phyloP scores from a whole-genome alignment of 1,284 basidiomycete genomes.

The Cryptococcus sp. region DNA sequence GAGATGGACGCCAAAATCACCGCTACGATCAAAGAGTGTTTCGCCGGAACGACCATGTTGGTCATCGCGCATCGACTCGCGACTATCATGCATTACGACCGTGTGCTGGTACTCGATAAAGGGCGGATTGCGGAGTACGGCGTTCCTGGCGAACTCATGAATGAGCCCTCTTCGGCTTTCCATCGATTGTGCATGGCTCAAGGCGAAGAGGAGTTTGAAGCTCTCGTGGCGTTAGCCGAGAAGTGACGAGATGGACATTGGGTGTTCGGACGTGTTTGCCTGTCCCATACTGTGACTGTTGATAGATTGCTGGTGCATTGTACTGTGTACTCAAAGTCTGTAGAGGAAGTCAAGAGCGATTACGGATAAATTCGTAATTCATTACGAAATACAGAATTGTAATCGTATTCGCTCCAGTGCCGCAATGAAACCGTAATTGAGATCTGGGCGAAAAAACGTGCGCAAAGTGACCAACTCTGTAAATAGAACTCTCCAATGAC shows the following conservation, averaged over 20 bases:
- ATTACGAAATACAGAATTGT: no score
- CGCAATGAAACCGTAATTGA: no score
- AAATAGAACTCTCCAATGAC: no score
- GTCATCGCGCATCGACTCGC: slow-evolving; percentile 76
- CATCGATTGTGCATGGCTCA: slow-evolving; percentile 43
- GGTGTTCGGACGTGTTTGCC: no score
- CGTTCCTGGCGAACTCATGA: slow-evolving; percentile 34
- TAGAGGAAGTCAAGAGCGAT: no score
- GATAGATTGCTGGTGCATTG: no score
- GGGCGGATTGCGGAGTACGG: slow-evolving; percentile 58
- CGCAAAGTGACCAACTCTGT: no score
- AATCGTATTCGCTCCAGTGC: no score
- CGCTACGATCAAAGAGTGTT: slow-evolving; percentile 70
- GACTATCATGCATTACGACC: slow-evolving; percentile 58
- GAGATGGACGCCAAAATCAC: slow-evolving; percentile 78
- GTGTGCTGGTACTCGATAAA: slow-evolving; percentile 71
- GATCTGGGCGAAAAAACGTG: no score
- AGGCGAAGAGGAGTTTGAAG: slow-evolving; percentile 42
- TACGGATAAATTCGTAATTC: no score
- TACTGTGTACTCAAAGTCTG: no score
- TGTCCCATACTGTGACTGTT: no score
- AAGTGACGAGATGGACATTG: not conserved
- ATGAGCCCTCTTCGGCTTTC: slow-evolving; percentile 32
- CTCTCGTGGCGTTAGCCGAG: slow-evolving; percentile 23
- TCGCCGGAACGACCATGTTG: slow-evolving; percentile 64